Base-by-base conservation (phyloP, 306 rosid genomes). In the Pyrus pyrifolia region DNA sequence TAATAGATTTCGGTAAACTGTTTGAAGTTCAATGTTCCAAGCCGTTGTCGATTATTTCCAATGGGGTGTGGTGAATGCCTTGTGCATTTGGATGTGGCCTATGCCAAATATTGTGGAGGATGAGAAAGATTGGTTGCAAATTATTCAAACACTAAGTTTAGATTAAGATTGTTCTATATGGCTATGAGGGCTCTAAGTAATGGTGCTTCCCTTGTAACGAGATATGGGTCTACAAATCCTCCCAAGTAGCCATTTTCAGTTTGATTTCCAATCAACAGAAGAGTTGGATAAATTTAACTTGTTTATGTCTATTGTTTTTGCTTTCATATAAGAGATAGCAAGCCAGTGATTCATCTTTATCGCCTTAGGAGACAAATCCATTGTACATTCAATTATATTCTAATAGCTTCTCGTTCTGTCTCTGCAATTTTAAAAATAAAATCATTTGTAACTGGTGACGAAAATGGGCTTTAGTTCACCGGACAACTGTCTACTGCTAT, bases 401-500 rank as follows among this genome's bases (percentile, higher is more conserved):
- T 63, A 78, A 27, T 70, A 51, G 38, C 65, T 76, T n/a, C 64
- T 30, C 11, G 70, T 51, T 38, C 19, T 66, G 21, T 17, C 3
- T 45, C 11, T 75, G 40, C 18, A 67, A 35, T 40, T 67, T n/a
- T 64, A 11, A 27, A 63, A 21, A 19, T 27, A 23, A 57, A 30
- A 70, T 61, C 65, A 65, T 3, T 22, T 67, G 44, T 52, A 22
- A 67, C 71, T 45, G 62, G 42, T 52, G 58, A 45, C 8, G 45
- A 42, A 38, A 7, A 68, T 12, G 53, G 55, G 71, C 29, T 55
- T 77, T 60, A 80, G 76, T 76, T 31, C 64, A 76, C 38, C 4
- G 97, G 93, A 65, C 97, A 92, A 68, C 85, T 89, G 46, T 68
- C 85, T 23, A 38, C 42, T 38, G 42, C 42, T 38, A 38, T 38